Conservation (phyloP, 2,329 filamentous ascomycete species). For the Macrophomina tecta region DNA sequence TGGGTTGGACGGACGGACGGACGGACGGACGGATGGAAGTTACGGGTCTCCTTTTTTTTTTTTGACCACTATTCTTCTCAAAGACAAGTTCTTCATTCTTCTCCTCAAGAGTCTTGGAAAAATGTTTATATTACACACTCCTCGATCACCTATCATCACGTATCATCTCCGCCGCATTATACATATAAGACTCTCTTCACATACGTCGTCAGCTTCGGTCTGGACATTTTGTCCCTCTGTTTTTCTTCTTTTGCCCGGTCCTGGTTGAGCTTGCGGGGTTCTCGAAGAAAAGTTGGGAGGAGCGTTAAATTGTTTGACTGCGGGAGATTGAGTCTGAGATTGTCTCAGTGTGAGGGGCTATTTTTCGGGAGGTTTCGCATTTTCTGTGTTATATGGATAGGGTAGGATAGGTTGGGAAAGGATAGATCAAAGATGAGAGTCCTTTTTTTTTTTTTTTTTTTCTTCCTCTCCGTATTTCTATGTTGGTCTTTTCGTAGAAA, state of each 20-base stretch:
- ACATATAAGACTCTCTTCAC: not conserved
- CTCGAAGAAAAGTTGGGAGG: too few species aligned
- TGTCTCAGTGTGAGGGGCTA: too few species aligned
- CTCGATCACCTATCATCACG: not conserved
- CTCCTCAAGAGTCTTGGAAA: too few species aligned
- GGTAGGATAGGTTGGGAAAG: not conserved
- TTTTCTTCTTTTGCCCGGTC: too few species aligned
- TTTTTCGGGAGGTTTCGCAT: not conserved
- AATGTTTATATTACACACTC: not conserved
- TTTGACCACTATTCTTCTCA: not conserved
- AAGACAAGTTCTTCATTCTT: too few species aligned
- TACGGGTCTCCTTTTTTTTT: slow-evolving; percentile 14
- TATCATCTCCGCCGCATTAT: not conserved
- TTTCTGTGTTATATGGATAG: not conserved
- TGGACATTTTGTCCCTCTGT: too few species aligned
- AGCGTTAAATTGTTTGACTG: too few species aligned
- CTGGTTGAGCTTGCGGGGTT: too few species aligned
- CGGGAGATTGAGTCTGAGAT: too few species aligned
- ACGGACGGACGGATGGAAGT: not conserved
- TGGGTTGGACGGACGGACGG: not conserved
- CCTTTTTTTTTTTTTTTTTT: not conserved
- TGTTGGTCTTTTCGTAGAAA: too few species aligned
- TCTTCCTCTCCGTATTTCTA: too few species aligned
- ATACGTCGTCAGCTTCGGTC: too few species aligned
- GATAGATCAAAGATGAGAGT: not conserved